Evolutionary conservation across 371 early-diverging fungal genomes (phyloP).

Genomic region (Zopfochytrium polystomum): DNA sequence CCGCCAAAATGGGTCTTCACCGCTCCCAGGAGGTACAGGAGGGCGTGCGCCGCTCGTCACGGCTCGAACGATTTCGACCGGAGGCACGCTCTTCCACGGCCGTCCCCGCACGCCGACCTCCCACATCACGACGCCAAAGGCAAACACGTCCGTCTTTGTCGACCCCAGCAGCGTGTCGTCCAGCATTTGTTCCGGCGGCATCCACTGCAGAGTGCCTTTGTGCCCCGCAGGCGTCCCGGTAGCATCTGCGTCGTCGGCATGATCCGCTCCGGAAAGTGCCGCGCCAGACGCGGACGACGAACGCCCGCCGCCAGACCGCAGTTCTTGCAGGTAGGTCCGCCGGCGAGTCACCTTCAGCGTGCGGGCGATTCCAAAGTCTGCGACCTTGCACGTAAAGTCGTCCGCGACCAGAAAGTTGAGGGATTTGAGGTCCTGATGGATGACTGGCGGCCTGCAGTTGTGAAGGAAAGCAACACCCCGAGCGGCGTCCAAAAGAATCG

Average conservation of each 20-base stretch:
- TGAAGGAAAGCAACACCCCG: constrained; percentile 13
- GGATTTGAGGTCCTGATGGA: constrained; percentile 18
- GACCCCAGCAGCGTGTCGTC: neutral
- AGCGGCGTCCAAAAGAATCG: constrained; percentile 9
- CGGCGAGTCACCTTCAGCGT: too few species aligned
- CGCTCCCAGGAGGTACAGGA: neutral
- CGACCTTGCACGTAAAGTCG: constrained; percentile 13
- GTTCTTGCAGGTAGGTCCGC: too few species aligned
- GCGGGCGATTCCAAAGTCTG: constrained; percentile 23
- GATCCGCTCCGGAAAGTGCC: too few species aligned
- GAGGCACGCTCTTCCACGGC: constrained; percentile 14
- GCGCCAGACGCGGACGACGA: too few species aligned
- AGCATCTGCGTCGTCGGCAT: too few species aligned
- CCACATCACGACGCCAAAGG: constrained; percentile 24
- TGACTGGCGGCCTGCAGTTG: constrained; percentile 6
- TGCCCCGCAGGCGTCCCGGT: too few species aligned
- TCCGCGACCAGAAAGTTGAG: constrained; percentile 20
- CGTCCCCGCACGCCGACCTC: constrained; percentile 12
- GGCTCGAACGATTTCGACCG: neutral
- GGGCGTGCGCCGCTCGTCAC: neutral
- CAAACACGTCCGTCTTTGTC: constrained; percentile 19
- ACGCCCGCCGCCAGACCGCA: too few species aligned
- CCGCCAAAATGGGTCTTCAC: neutral
- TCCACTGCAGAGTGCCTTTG: constrained; percentile 25
- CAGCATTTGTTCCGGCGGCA: constrained; percentile 19